phyloP scores from a whole-genome alignment of 2,329 filamentous ascomycete species.

The Cryphonectria carpinicola region DNA sequence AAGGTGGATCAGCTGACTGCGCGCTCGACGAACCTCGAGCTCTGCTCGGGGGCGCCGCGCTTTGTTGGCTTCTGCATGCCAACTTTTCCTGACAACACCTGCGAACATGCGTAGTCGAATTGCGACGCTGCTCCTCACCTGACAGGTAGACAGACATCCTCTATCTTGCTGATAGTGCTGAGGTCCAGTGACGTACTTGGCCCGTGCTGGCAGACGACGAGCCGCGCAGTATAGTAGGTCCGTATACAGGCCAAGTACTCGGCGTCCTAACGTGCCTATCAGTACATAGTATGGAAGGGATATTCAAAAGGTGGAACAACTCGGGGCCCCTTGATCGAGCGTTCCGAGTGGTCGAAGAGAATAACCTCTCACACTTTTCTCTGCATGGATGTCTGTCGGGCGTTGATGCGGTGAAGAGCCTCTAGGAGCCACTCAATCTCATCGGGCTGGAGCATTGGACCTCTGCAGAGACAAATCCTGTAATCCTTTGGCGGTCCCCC shows the following conservation, averaged over 20 bases:
- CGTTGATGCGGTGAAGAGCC: conserved; percentile 5
- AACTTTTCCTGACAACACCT: not conserved
- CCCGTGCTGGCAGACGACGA: not conserved
- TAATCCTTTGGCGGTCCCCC: not conserved
- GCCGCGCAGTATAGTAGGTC: not conserved
- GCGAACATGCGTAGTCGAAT: not conserved
- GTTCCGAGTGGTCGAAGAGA: not conserved
- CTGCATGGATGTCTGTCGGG: not conserved
- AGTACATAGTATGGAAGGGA: not conserved
- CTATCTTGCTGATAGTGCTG: not conserved
- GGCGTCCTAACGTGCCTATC: not conserved
- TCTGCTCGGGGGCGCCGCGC: not conserved
- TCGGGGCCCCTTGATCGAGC: not conserved
- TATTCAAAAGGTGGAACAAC: not conserved
- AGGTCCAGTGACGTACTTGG: not conserved
- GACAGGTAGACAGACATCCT: not conserved
- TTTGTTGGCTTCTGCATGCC: conserved; percentile 15
- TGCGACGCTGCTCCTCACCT: not conserved
- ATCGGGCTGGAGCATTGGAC: not conserved
- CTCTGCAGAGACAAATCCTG: not conserved
- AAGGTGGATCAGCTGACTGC: conserved; percentile 10
- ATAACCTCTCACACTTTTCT: not conserved
- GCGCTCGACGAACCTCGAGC: not conserved
- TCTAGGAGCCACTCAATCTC: not conserved
- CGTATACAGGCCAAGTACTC: not conserved